Evolutionary conservation across 352 stramenopile species (phyloP), one percentile per base, ranked within the genome.

Genomic region (Phytopythium oedochilum): DNA sequence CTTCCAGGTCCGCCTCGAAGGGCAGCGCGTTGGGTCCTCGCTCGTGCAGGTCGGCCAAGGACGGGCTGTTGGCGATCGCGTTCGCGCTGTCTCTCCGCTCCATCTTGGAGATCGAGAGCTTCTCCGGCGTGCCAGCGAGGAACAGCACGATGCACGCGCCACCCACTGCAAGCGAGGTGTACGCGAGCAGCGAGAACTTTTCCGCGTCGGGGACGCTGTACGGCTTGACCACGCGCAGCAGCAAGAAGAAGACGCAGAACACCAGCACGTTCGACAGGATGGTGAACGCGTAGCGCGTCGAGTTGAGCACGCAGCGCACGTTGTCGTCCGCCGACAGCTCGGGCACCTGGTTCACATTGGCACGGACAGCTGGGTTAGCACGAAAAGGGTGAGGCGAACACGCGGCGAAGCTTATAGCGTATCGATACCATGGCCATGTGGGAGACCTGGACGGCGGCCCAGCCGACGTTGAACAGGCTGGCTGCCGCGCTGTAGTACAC

Each of bases 211-310:
- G 81, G 2, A 84, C 79, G 38, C 79, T 80, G 45, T 79, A 78
- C 2, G 83, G 83, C 50, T 68, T 51, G 0, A 92, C 76, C 18
- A 79, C 58, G 26, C 75, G 53, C 11, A 94, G 50, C 25, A 94
- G 59, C 34, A 88, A 36, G 59, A 91, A 75, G 44, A 94, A 94
- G 10, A 88, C 74, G 48, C 75, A 81, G 55, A 94, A 94, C 2
- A 94, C 77, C 25, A 92, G 60, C 40, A 94, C 83, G 53, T 94
- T 94, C n/a, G 85, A 94, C 9, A 93, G 63, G 49, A 94, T 93
- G 31, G 85, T 94, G 58, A 89, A 92, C 8, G 79, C 85, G 53
- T 94, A 94, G 8, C 85, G 76, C 20, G 75, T 88, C 56, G 75
- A 88, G 69, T 93, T 94, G 25, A 94, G 67, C 26, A 92, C 70